Conservation (phyloP, 2,329 filamentous ascomycete genomes). For the Mycogone perniciosa region DNA sequence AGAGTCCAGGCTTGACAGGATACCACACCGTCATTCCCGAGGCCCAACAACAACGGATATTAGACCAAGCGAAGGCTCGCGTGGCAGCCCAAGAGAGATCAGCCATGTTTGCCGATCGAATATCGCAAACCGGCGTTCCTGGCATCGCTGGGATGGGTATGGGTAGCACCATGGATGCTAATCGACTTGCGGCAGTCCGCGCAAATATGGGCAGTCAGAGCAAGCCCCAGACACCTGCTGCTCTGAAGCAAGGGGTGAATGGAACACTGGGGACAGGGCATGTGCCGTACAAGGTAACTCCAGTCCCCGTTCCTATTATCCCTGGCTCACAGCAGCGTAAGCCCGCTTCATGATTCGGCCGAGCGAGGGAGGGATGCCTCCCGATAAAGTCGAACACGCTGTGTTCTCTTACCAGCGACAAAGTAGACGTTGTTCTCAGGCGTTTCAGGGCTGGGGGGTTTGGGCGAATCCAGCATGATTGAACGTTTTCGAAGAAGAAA, state of each 20-base stretch:
- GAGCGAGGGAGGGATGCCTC: neutral
- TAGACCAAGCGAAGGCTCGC: conserved; percentile 45
- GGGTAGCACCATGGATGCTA: conserved; percentile 24
- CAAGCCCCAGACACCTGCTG: conserved; percentile 32
- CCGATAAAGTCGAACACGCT: neutral
- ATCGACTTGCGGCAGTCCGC: conserved; percentile 28
- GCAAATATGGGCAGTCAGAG: conserved; percentile 31
- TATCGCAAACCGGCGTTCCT: conserved; percentile 40
- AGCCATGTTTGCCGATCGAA: conserved; percentile 35
- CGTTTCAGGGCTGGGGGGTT: neutral
- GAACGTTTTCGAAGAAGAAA: neutral
- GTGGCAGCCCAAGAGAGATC: conserved; percentile 40
- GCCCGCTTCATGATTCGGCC: conserved; percentile 7
- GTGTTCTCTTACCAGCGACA: neutral
- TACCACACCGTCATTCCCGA: conserved; percentile 46
- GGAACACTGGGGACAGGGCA: conserved; percentile 28
- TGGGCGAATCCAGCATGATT: neutral
- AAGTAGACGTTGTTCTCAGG: neutral
- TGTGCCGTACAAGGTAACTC: conserved; percentile 36
- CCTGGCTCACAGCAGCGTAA: conserved; percentile 30
- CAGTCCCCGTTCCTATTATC: conserved; percentile 38
- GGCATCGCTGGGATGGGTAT: conserved; percentile 34
- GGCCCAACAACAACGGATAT: conserved; percentile 43
- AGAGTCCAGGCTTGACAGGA: conserved; percentile 36
- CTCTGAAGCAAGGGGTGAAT: conserved; percentile 26